Evolutionary conservation across 2,329 filamentous ascomycete species (phyloP).

Genomic region (Pseudopithomyces chartarum): DNA sequence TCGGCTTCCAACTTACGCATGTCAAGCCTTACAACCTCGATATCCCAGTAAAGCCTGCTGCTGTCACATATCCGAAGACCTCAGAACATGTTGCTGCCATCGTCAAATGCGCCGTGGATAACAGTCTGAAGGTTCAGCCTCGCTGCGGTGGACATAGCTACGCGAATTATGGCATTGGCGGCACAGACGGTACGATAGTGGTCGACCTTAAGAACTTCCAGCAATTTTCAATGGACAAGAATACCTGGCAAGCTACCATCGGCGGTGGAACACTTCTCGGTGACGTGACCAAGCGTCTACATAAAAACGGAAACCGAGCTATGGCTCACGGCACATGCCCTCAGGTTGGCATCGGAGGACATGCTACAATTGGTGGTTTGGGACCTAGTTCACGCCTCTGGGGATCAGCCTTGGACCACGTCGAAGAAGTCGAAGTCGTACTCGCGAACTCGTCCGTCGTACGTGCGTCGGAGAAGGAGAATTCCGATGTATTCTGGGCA

Average conservation of each 20-base stretch:
- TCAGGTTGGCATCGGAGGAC: conserved; percentile 44
- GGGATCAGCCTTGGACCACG: conserved; percentile 41
- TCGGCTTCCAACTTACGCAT: conserved; percentile 35
- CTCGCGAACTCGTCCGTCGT: conserved; percentile 47
- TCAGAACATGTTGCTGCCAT: conserved; percentile 60
- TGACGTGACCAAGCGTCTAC: conserved; percentile 42
- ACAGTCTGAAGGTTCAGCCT: conserved; percentile 62
- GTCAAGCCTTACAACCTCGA: conserved; percentile 47
- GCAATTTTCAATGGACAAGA: conserved; percentile 50
- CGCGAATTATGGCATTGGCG: conserved; percentile 56
- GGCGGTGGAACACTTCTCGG: conserved; percentile 57
- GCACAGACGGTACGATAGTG: conserved; percentile 53
- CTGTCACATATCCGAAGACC: conserved; percentile 61
- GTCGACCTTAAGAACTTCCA: conserved; percentile 58
- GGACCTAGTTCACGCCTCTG: conserved; percentile 40
- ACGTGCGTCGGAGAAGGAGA: conserved; percentile 41
- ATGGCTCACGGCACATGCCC: conserved; percentile 55
- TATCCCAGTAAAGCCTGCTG: conserved; percentile 51
- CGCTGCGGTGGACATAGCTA: conserved; percentile 69
- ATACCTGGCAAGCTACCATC: conserved; percentile 52
- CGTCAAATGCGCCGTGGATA: conserved; percentile 61
- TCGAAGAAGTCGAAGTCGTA: conserved; percentile 44
- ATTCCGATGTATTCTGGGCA: conserved; percentile 50
- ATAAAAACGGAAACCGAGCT: conserved; percentile 45
- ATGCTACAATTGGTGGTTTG: conserved; percentile 44